Percentiles rank a stretch among this genome's conserved stretches.
Conservation (phyloP, 192 early-diverging fungal genomes). For the Lobulomyces angularis region DNA sequence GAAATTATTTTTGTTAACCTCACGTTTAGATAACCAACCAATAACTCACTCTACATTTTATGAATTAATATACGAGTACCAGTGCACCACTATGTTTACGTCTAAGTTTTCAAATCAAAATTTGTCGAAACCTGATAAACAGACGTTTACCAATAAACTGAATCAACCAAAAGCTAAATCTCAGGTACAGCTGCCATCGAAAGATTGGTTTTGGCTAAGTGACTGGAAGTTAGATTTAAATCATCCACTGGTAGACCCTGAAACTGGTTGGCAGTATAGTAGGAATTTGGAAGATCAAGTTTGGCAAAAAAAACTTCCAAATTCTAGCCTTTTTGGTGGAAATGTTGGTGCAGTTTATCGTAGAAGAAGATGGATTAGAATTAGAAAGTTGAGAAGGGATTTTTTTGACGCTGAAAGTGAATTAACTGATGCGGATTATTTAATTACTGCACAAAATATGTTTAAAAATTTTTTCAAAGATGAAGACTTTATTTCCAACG, state of each 20-base stretch:
- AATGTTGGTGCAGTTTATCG: constrained; percentile 47
- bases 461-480: constrained; percentile 6
- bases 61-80: constrained; percentile 55
- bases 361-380: constrained; percentile 61
- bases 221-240: constrained; percentile 63
- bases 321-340: constrained; percentile 4
- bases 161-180: constrained; percentile 24
- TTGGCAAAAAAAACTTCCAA: constrained; percentile 16
- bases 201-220: constrained; percentile 66
- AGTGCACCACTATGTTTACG: constrained; percentile 41
- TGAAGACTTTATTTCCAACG: not conserved
- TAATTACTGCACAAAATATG: constrained; percentile 10
- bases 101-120: constrained; percentile 1
- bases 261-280: constrained; percentile 65
- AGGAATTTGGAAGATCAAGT: constrained; percentile 40
- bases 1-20: too few relatives aligned
- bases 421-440: constrained; percentile 12
- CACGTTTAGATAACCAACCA: constrained; percentile 19
- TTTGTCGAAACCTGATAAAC: constrained; percentile 48
- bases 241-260: constrained; percentile 42
- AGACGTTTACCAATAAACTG: constrained; percentile 36
- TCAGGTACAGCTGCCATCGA: not conserved
- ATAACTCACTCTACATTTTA: constrained; percentile 43
- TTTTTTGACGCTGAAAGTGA: constrained; percentile 8
- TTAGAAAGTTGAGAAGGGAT: constrained; percentile 58